Evolutionary conservation across 2,329 filamentous ascomycete species (phyloP).

Genomic region (Alternaria infectoria): DNA sequence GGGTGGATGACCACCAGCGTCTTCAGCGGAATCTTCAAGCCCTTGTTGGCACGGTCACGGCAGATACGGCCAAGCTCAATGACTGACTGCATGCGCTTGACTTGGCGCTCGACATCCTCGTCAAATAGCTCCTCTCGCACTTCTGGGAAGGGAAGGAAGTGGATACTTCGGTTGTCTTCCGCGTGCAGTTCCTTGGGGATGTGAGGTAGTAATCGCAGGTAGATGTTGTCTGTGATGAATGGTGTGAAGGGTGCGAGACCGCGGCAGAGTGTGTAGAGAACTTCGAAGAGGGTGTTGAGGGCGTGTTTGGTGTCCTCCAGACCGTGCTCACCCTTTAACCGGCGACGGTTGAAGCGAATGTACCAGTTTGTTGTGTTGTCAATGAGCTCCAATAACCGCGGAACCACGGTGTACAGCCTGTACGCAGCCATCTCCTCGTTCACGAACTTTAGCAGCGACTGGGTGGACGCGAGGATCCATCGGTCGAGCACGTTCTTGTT

Average conservation of each 20-base stretch:
- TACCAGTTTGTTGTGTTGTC: slow-evolving; percentile 99
- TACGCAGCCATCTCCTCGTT: slow-evolving; percentile 87
- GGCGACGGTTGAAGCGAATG: slow-evolving; percentile 90
- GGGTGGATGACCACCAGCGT: slow-evolving; percentile 87
- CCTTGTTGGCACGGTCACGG: slow-evolving; percentile 82
- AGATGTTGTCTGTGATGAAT: slow-evolving; percentile 95
- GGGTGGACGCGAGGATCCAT: slow-evolving; percentile 92
- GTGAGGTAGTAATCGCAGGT: slow-evolving; percentile 78
- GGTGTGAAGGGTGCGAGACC: slow-evolving; percentile 93
- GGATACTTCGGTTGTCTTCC: slow-evolving; percentile 82
- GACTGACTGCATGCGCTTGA: slow-evolving; percentile 91
- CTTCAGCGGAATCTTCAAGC: slow-evolving; percentile 89
- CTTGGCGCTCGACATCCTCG: slow-evolving; percentile 81
- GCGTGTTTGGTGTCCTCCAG: slow-evolving; percentile 86
- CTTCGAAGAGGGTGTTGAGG: slow-evolving; percentile 91
- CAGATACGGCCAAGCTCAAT: slow-evolving; percentile 89
- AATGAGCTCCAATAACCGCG: slow-evolving; percentile 79
- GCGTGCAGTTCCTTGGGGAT: slow-evolving; percentile 75
- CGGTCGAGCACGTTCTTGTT: slow-evolving; percentile 94
- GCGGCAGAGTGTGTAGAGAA: slow-evolving; percentile 85
- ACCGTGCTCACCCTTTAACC: slow-evolving; percentile 88
- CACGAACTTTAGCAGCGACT: slow-evolving; percentile 88
- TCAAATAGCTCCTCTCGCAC: slow-evolving; percentile 90
- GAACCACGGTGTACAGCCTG: slow-evolving; percentile 83
- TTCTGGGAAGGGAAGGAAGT: slow-evolving; percentile 90